Conservation (phyloP, 805 yeast genomes). For the Starmerella tilneyi region DNA sequence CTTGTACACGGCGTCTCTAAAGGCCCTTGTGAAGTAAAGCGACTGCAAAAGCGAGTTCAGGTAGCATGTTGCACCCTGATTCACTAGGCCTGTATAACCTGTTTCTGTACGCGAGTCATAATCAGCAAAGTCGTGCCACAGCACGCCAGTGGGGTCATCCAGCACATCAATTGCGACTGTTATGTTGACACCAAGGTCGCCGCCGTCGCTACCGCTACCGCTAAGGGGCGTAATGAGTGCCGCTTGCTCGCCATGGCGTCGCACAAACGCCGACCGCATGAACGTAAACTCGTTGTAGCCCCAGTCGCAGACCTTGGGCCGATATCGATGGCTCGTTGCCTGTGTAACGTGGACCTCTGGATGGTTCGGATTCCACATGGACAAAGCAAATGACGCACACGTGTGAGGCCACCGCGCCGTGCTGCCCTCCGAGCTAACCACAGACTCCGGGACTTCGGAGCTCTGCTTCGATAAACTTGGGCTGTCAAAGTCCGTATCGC, state of each 20-base stretch:
- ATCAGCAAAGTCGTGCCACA: conserved; percentile 80
- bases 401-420: conserved; percentile 23
- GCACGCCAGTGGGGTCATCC: conserved; percentile 84
- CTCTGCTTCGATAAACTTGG: neutral
- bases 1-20: conserved; percentile 75
- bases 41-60: conserved; percentile 86
- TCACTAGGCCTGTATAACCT: conserved; percentile 84
- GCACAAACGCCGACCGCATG: conserved; percentile 36
- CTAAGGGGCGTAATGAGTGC: conserved; percentile 39
- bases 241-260: conserved; percentile 26
- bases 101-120: conserved; percentile 74
- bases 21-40: conserved; percentile 70
- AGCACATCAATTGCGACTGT: conserved; percentile 68
- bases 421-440: neutral
- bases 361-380: conserved; percentile 69
- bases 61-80: conserved; percentile 98
- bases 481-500: conserved; percentile 1
- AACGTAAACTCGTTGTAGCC: conserved; percentile 79
- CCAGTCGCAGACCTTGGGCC: conserved; percentile 77
- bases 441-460: neutral
- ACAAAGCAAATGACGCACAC: conserved; percentile 86
- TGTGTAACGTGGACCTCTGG: conserved; percentile 51
- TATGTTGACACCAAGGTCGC: conserved; percentile 45
- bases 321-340: conserved; percentile 70
- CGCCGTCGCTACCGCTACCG: neutral